phyloP scores from a whole-genome alignment of 345 rosid genomes.

The Citrus maxima region DNA sequence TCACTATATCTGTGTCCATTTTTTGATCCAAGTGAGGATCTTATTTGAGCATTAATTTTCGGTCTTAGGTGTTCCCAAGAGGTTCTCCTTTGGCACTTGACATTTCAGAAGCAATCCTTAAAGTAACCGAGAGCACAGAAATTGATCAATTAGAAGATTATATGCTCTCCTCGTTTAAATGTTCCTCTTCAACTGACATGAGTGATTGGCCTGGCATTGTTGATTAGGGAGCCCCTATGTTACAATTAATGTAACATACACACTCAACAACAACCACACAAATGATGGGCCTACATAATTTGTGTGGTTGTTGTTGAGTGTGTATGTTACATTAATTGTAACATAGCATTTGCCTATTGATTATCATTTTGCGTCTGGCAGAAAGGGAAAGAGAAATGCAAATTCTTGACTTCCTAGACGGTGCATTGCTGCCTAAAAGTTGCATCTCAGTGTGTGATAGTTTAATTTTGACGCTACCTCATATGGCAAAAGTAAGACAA shows the following conservation, averaged over 20 bases:
- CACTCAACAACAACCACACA: too few species aligned
- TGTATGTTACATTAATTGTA: too few species aligned
- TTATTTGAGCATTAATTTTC: not conserved
- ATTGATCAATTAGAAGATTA: constrained; percentile 7
- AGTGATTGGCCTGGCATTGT: constrained; percentile 6
- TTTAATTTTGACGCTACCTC: too few species aligned
- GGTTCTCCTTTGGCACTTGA: constrained; percentile 25
- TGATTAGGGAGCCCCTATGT: too few species aligned
- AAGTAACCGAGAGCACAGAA: constrained; percentile 23
- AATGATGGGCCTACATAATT: too few species aligned
- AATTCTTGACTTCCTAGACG: not conserved
- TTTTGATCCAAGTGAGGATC: not conserved
- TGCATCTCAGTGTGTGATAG: not conserved
- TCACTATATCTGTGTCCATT: too few species aligned
- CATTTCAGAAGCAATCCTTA: constrained; percentile 26
- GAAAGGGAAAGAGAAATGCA: not conserved
- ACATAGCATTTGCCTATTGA: too few species aligned
- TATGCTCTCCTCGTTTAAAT: constrained; percentile 12
- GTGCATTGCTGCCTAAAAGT: not conserved
- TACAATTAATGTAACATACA: too few species aligned
- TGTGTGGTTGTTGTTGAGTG: too few species aligned
- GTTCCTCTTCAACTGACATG: constrained; percentile 5
- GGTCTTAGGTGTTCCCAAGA: constrained; percentile 23
- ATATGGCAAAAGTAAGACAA: not conserved
- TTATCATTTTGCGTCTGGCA: not conserved